Conservation (phyloP, 331 rosid genomes). For the Malus hybrid region DNA sequence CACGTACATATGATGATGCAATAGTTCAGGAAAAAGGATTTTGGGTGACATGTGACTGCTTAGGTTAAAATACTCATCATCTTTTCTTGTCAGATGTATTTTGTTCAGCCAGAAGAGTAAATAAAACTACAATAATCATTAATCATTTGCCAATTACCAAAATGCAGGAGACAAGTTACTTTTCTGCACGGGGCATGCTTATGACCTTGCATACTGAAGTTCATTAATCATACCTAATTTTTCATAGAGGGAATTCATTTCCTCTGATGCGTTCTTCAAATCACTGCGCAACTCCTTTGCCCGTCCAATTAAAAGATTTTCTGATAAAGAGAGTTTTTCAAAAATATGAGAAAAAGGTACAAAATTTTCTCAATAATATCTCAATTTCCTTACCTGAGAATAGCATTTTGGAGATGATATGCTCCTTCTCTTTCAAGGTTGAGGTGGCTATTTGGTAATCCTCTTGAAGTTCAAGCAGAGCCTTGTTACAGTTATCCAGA, state of each 20-base stretch:
- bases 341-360: background rate
- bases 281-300: conserved; percentile 71
- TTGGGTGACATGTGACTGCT: background rate
- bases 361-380: background rate
- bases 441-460: conserved; percentile 42
- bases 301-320: conserved; percentile 61
- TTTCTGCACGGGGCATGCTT: background rate
- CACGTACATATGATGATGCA: too few relatives aligned
- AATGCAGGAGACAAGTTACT: background rate
- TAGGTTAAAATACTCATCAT: background rate
- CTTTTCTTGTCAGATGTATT: background rate
- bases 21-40: background rate
- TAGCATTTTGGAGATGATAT: conserved; percentile 53
- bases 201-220: background rate
- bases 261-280: conserved; percentile 67
- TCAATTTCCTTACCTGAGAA: conserved; percentile 48
- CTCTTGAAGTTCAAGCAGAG: conserved; percentile 64
- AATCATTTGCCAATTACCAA: background rate
- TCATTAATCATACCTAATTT: conserved; percentile 46
- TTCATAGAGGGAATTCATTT: conserved; percentile 47
- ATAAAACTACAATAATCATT: background rate
- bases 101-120: background rate
- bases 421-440: conserved; percentile 66
- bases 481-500: conserved; percentile 47
- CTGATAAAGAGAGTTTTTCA: conserved; percentile 25